Evolutionary conservation across 805 yeast genomes (phyloP).

Genomic region (Jamesozyma rosinii): DNA sequence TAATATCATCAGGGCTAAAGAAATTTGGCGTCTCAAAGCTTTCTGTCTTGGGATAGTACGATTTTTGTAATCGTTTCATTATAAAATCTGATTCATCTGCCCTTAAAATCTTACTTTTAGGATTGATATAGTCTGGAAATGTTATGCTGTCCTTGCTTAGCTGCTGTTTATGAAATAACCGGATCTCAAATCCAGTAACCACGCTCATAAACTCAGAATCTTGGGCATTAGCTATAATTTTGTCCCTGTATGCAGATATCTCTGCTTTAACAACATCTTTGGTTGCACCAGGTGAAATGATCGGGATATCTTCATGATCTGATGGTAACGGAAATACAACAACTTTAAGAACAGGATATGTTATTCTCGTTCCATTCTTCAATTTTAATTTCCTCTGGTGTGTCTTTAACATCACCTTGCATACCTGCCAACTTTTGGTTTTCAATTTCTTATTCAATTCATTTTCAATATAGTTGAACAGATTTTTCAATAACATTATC

Average conservation of each 20-base stretch:
- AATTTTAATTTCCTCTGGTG: slow-evolving; percentile 2
- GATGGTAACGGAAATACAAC: slow-evolving; percentile 29
- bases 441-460: slow-evolving; percentile 12
- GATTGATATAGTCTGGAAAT: slow-evolving; percentile 17
- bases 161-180: slow-evolving; percentile 31
- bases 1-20: slow-evolving; percentile 22
- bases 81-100: slow-evolving; percentile 39
- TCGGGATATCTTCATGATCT: slow-evolving; percentile 17
- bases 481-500: slow-evolving; percentile 40
- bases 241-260: slow-evolving; percentile 6
- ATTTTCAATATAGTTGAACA: slow-evolving; percentile 34
- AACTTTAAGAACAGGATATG: slow-evolving; percentile 27
- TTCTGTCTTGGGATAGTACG: slow-evolving; percentile 12
- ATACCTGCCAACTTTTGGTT: slow-evolving; percentile 14
- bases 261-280: slow-evolving; percentile 1
- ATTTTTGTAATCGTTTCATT: slow-evolving; percentile 31
- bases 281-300: neutral
- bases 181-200: slow-evolving; percentile 34
- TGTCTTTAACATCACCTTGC: slow-evolving; percentile 20
- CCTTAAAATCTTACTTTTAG: slow-evolving; percentile 20
- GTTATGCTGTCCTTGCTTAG: slow-evolving; percentile 19
- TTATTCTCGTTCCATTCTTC: slow-evolving; percentile 4
- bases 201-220: slow-evolving; percentile 1
- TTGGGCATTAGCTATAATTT: neutral
- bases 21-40: slow-evolving; percentile 20